Percentiles rank a stretch among this genome's conserved stretches.
phyloP scores from a whole-genome alignment of 2,329 filamentous ascomycete genomes.

The Xylaria sp. region DNA sequence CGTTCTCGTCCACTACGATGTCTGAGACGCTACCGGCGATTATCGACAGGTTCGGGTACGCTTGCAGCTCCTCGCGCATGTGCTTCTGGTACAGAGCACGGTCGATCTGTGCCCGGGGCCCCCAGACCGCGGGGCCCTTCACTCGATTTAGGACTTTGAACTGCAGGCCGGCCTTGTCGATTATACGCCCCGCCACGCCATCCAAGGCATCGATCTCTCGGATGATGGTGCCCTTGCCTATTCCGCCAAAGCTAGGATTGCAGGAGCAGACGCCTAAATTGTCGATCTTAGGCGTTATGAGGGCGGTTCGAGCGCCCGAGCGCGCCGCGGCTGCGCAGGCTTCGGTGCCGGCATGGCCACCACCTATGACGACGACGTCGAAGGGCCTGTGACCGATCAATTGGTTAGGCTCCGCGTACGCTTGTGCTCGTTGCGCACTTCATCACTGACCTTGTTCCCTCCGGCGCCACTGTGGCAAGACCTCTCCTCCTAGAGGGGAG shows the following conservation, averaged over 20 bases:
- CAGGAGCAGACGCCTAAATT: constrained; percentile 46
- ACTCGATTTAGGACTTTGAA: constrained; percentile 88
- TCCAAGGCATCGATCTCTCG: constrained; percentile 96
- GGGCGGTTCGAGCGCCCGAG: constrained; percentile 85
- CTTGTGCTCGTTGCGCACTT: not conserved
- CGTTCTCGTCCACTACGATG: constrained; percentile 75
- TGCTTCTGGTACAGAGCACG: constrained; percentile 86
- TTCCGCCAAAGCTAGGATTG: constrained; percentile 81
- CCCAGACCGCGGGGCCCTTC: constrained; percentile 97
- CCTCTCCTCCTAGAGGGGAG: constrained; percentile 37
- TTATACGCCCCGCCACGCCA: constrained; percentile 85
- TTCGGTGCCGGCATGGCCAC: constrained; percentile 95
- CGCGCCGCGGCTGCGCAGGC: constrained; percentile 91
- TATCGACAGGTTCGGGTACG: constrained; percentile 82
- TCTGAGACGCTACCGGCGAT: constrained; percentile 91
- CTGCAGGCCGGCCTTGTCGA: constrained; percentile 95
- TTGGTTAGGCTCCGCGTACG: not conserved
- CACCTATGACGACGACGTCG: constrained; percentile 95
- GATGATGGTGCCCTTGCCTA: constrained; percentile 96
- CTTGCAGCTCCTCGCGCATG: constrained; percentile 86
- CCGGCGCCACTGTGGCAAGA: constrained; percentile 49
- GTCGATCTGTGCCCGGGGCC: constrained; percentile 95
- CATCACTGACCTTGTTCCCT: constrained; percentile 48
- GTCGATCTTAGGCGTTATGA: constrained; percentile 78
- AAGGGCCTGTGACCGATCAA: constrained; percentile 62